A percentile compares a stretch with the other conserved stretches of the same genome.
These are phyloP conservation scores for Stachybotrys echinatus DNA, from an alignment of 2,329 filamentous ascomycete genomes.

Conservation along the genomic window DNA sequence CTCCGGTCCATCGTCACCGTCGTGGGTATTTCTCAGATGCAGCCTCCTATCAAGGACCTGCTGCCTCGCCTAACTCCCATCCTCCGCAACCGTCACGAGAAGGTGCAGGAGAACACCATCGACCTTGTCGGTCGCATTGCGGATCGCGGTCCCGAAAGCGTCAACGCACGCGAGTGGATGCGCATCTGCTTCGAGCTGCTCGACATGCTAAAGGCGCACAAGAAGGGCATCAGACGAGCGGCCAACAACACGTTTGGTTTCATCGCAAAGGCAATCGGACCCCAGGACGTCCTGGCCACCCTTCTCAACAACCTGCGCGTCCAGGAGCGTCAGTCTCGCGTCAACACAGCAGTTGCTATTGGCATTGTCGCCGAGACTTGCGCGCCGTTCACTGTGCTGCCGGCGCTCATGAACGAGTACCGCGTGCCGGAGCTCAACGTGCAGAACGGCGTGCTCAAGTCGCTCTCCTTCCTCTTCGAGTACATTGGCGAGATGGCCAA, in stretches of 20 bases:
- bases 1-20: conserved; percentile 95
- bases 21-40: conserved; percentile 96
- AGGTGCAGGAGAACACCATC: conserved; percentile 98
- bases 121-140: conserved; percentile 97
- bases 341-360: conserved; percentile 97
- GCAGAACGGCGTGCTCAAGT: conserved; percentile 97
- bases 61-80: conserved; percentile 96
- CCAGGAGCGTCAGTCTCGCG: conserved; percentile 94
- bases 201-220: conserved; percentile 99
- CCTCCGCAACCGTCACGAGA: conserved; percentile 94
- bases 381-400: conserved; percentile 96
- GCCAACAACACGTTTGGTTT: conserved; percentile 99
- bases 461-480: conserved; percentile 93
- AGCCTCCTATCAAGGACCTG: conserved; percentile 94
- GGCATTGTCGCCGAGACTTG: conserved; percentile 98
- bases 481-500: conserved; percentile 99
- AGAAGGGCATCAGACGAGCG: conserved; percentile 96
- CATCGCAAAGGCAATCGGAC: conserved; percentile 98
- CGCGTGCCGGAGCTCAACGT: conserved; percentile 97
- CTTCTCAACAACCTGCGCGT: conserved; percentile 95
- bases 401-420: conserved; percentile 98
- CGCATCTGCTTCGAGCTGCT: conserved; percentile 98
- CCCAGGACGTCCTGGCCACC: conserved; percentile 93
- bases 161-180: conserved; percentile 99
- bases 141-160: conserved; percentile 90